phyloP scores from a whole-genome alignment of 495 filamentous ascomycete genomes.

The Aspergillus nidulans region DNA sequence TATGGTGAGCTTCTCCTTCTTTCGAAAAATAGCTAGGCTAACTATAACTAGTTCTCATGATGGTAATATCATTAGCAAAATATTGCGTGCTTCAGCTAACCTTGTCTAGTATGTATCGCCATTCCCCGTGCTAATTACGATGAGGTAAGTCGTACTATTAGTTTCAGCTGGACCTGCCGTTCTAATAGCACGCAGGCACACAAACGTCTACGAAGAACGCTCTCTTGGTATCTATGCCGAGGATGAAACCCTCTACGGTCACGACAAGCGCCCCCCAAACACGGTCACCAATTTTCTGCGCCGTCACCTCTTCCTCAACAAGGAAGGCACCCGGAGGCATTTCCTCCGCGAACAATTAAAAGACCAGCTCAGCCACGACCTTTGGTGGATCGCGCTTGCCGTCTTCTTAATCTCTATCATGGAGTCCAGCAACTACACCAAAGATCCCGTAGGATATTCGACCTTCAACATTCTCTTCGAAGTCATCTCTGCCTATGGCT shows the following conservation, averaged over 20 bases:
- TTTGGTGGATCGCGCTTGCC: constrained; percentile 80
- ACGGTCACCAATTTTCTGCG: constrained; percentile 24
- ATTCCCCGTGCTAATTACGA: constrained; percentile 55
- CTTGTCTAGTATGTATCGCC: constrained; percentile 54
- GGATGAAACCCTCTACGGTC: constrained; percentile 26
- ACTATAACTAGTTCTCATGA: constrained; percentile 64
- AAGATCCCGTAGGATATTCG: constrained; percentile 64
- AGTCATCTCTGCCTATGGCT: constrained; percentile 77
- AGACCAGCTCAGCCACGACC: constrained; percentile 77
- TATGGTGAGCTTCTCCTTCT: constrained; percentile 44
- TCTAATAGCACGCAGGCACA: constrained; percentile 51
- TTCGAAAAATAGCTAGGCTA: constrained; percentile 4
- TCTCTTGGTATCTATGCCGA: constrained; percentile 61
- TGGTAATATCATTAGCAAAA: no score
- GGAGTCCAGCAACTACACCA: constrained; percentile 61
- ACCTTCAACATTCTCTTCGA: constrained; percentile 88
- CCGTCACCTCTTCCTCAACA: constrained; percentile 22
- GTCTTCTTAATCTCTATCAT: constrained; percentile 69
- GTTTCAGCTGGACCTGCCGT: not conserved
- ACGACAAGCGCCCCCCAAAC: constrained; percentile 14
- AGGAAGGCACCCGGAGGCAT: constrained; percentile 39
- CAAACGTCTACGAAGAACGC: constrained; percentile 76
- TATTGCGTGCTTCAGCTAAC: no score
- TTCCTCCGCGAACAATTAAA: constrained; percentile 65
- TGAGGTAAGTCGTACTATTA: constrained; percentile 33